phyloP scores from a whole-genome alignment of 768 basidiomycete genomes.

The Leccinum pellstonianum region DNA sequence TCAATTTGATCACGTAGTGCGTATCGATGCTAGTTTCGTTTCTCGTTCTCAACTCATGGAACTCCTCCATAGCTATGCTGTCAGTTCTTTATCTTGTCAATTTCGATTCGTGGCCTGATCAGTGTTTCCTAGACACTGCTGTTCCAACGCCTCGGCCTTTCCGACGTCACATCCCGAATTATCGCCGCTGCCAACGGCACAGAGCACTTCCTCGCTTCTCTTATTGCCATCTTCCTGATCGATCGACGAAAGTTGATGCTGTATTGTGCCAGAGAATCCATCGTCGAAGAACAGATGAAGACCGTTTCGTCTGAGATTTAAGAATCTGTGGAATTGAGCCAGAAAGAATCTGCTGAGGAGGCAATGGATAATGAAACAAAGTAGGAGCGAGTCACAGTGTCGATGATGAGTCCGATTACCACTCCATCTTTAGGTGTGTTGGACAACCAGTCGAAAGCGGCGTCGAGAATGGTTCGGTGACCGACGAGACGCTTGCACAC shows the following conservation, averaged over 20 bases:
- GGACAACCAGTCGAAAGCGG: too few species aligned
- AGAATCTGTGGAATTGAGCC: too few species aligned
- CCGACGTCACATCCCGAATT: conserved; percentile 56
- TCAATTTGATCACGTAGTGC: conserved; percentile 65
- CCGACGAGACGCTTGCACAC: too few species aligned
- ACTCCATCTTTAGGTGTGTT: too few species aligned
- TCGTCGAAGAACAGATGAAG: too few species aligned
- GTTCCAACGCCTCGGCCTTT: conserved; percentile 55
- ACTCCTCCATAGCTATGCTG: conserved; percentile 29
- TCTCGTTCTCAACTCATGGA: conserved; percentile 18
- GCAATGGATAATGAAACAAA: too few species aligned
- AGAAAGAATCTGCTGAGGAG: too few species aligned
- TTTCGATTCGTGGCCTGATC: background rate
- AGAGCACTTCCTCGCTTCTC: conserved; percentile 69
- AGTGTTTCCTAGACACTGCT: conserved; percentile 41
- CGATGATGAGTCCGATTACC: too few species aligned
- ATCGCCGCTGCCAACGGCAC: conserved; percentile 69
- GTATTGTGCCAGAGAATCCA: conserved; percentile 15
- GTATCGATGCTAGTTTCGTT: conserved; percentile 26
- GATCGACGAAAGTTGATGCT: conserved; percentile 74
- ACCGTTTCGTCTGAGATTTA: too few species aligned
- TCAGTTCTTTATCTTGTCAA: conserved; percentile 11
- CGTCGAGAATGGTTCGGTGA: too few species aligned
- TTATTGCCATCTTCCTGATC: conserved; percentile 68
- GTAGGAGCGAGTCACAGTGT: too few species aligned